Percentiles rank a stretch among this genome's conserved stretches.
Evolutionary conservation across 805 yeast species (phyloP).

Genomic region (Cyberlindnera amylophila): DNA sequence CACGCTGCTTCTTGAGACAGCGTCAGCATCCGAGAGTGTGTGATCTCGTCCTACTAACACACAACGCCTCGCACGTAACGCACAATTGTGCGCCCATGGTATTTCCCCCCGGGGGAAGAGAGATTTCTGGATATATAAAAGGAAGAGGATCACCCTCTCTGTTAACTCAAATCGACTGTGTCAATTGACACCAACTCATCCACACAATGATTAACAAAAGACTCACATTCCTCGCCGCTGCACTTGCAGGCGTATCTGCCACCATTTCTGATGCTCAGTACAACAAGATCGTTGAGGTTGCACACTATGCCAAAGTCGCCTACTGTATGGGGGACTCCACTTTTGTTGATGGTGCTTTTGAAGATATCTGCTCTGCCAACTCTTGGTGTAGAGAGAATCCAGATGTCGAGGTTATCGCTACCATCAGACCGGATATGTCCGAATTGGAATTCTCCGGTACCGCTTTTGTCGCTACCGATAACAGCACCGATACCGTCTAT

Average conservation of each 20-base stretch:
- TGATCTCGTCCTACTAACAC: too few relatives aligned
- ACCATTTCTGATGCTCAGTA: constrained; percentile 2
- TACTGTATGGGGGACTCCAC: constrained; percentile 1
- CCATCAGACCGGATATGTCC: constrained; percentile 9
- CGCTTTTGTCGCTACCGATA: constrained; percentile 53
- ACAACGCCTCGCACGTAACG: too few relatives aligned
- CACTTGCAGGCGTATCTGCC: neutral
- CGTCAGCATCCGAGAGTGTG: too few relatives aligned
- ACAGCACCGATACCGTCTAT: constrained; percentile 37
- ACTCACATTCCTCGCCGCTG: neutral
- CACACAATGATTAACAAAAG: too few relatives aligned
- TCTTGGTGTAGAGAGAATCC: neutral
- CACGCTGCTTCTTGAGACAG: too few relatives aligned
- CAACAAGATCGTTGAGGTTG: constrained; percentile 1
- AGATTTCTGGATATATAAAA: too few relatives aligned
- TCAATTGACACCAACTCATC: too few relatives aligned
- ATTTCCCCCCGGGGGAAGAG: too few relatives aligned
- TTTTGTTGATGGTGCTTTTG: neutral
- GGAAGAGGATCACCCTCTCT: too few relatives aligned
- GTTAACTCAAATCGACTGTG: too few relatives aligned
- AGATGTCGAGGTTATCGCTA: constrained; percentile 5
- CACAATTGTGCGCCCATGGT: too few relatives aligned
- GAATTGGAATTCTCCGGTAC: constrained; percentile 45
- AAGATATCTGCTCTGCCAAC: neutral
- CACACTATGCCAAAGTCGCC: constrained; percentile 1